phyloP scores from a whole-genome alignment of 495 filamentous ascomycete species.

The Aspergillus cristatus region DNA sequence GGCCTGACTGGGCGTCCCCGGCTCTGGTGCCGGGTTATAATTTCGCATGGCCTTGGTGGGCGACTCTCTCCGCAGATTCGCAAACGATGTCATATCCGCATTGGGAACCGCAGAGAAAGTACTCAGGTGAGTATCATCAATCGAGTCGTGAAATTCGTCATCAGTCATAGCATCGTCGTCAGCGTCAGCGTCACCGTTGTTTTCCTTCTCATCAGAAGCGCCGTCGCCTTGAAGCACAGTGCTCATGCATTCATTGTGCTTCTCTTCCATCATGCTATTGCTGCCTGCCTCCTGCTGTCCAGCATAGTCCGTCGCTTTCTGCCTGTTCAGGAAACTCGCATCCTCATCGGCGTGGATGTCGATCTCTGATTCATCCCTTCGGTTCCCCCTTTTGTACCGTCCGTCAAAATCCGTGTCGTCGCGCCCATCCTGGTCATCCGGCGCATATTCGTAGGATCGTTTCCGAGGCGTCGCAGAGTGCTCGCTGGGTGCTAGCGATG shows the following conservation, averaged over 20 bases:
- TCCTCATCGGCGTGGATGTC: conserved; percentile 25
- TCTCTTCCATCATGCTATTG: conserved; percentile 33
- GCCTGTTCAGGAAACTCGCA: conserved; percentile 16
- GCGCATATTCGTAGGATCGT: conserved; percentile 32
- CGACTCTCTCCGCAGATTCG: conserved; percentile 52
- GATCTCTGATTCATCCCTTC: conserved; percentile 18
- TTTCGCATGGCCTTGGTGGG: conserved; percentile 38
- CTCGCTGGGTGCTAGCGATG: conserved; percentile 12
- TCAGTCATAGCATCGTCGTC: conserved; percentile 15
- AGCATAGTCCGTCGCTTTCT: conserved; percentile 10
- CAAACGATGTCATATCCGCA: conserved; percentile 74
- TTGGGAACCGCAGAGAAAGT: conserved; percentile 75
- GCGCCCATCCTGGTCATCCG: conserved; percentile 14
- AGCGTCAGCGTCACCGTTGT: conserved; percentile 10
- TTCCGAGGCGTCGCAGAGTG: conserved; percentile 25
- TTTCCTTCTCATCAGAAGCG: conserved; percentile 14
- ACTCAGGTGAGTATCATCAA: conserved; percentile 79
- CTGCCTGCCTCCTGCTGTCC: conserved; percentile 21
- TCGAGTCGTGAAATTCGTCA: conserved; percentile 27
- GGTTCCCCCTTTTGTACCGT: conserved; percentile 25
- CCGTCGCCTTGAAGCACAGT: conserved; percentile 23
- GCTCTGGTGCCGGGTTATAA: conserved; percentile 20
- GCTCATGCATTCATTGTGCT: conserved; percentile 36
- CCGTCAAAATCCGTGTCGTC: conserved; percentile 13
- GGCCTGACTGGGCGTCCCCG: conserved; percentile 28